Conservation (phyloP, 1,284 basidiomycete genomes). For the Ustilago vetiveriae region DNA sequence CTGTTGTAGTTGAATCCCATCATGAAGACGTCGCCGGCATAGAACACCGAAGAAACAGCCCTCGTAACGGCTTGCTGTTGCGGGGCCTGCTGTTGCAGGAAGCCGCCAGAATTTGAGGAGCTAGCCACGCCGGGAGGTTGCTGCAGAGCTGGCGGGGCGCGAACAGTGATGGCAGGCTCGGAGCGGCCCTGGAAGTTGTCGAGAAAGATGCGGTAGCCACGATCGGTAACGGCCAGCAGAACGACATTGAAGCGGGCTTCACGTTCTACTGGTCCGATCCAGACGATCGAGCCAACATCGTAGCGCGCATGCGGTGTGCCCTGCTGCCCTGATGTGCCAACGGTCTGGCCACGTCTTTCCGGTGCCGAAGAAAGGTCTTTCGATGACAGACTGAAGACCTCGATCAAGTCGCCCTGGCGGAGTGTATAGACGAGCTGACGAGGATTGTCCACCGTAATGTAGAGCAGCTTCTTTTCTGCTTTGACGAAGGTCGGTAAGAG, state of each 20-base stretch:
- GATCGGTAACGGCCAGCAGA: slow-evolving; percentile 63
- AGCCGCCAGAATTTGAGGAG: slow-evolving; percentile 6
- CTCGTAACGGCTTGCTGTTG: slow-evolving; percentile 28
- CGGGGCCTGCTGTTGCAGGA: slow-evolving; percentile 8
- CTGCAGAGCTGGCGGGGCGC: slow-evolving; percentile 44
- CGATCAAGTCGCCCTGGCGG: slow-evolving; percentile 59
- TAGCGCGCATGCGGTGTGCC: slow-evolving; percentile 59
- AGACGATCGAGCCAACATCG: slow-evolving; percentile 57
- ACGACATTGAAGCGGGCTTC: slow-evolving; percentile 49
- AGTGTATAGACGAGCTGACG: slow-evolving; percentile 61
- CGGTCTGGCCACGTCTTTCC: slow-evolving; percentile 53
- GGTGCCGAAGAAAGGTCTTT: slow-evolving; percentile 55
- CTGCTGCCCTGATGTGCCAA: slow-evolving; percentile 60
- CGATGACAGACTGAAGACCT: slow-evolving; percentile 58
- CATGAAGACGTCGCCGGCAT: slow-evolving; percentile 48
- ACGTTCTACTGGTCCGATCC: slow-evolving; percentile 53
- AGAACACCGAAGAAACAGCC: slow-evolving; percentile 47
- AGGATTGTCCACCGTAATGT: slow-evolving; percentile 56
- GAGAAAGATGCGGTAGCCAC: slow-evolving; percentile 64
- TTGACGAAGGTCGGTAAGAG: slow-evolving; percentile 64
- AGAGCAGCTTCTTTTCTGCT: slow-evolving; percentile 72
- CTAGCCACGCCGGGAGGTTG: slow-evolving; percentile 40
- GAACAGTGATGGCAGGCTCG: slow-evolving; percentile 43
- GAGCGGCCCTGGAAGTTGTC: slow-evolving; percentile 59
- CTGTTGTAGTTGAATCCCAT: slow-evolving; percentile 53